Base-by-base conservation (phyloP, 352 stramenopile genomes). In the Blastocystis sp. region DNA sequence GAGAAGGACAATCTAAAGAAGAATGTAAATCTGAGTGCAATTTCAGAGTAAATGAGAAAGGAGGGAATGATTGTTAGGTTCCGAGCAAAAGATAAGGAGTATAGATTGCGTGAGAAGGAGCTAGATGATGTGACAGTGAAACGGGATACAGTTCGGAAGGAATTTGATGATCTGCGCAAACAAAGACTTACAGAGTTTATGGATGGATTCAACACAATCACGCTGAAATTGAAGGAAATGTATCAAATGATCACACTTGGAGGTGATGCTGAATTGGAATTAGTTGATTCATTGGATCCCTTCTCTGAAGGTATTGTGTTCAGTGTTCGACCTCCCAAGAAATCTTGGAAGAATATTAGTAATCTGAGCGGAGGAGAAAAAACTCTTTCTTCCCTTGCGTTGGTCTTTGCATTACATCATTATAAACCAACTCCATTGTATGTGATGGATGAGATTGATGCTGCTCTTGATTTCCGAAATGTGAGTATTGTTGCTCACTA, bases 151-250 rank as follows among this genome's bases (percentile, higher is more conserved):
- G 96, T 96, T 64, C 94, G 96, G 1, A 94, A 95, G 80, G 93
- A 95, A 80, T 98, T 98, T 91, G 97, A 99, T 80, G 95, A 98
- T 51, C 93, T 99, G 33, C 95, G 97, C 53, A 94, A 95, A 59
- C 94, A 98, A 90, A 95, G 97, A 24, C 93, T 99, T 30, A 95
- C 98, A 75, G 97, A 98, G 91, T 99, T 99, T 91, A 99, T 99
- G 97, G 93, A 95, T 33, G 97, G 97, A 9, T 99, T 99, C 92
- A 95, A 95, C 40, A 91, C 93, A 27, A 99, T 99, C 92, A 98
- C 97, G 37, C 93, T 99, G 54, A 99, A 99, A 91, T 93, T 99
- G 24, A 99, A 99, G 93, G 97, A 99, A 90, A 99, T 99, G 97
- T 99, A 92, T 70, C 87, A 90, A 64, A 93, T 92, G 91, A 97